These are phyloP conservation scores for Arctostaphylos glauca DNA, from an alignment of 148 eudicot species.

Conservation along the genomic window DNA sequence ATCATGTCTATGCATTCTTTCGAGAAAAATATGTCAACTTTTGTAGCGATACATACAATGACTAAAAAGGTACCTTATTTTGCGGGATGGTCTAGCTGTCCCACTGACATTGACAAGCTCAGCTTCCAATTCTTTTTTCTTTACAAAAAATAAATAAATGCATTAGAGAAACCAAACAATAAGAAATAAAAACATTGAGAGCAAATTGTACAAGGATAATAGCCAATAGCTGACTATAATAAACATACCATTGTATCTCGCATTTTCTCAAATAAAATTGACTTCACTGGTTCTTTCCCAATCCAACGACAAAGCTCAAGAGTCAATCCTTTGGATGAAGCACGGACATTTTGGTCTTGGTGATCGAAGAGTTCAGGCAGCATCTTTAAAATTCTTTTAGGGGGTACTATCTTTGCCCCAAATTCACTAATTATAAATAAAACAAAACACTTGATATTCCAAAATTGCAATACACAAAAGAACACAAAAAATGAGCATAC, in stretches of 20 bases:
- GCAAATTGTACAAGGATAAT: neutral
- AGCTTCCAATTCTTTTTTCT: conserved; percentile 99
- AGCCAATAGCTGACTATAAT: neutral
- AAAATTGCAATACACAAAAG: neutral
- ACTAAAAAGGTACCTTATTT: conserved; percentile 62
- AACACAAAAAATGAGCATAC: neutral
- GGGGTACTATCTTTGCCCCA: conserved; percentile 92
- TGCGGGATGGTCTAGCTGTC: conserved; percentile 80
- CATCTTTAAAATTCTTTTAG: conserved; percentile 98
- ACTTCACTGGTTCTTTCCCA: conserved; percentile 95
- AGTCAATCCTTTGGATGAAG: conserved; percentile 97
- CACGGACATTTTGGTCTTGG: conserved; percentile 99
- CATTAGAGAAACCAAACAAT: conserved; percentile 14
- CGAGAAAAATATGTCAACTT: neutral
- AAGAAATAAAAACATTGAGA: conserved; percentile 9
- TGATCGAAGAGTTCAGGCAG: conserved; percentile 99
- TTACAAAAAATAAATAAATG: neutral
- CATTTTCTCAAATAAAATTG: conserved; percentile 95
- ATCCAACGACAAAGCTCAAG: conserved; percentile 99
- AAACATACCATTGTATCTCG: conserved; percentile 92
- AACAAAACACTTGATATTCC: neutral
- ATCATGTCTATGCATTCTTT: neutral
- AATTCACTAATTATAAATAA: conserved; percentile 66
- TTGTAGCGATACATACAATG: neutral
- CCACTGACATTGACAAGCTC: conserved; percentile 91